Base-by-base conservation (phyloP, 495 filamentous ascomycete species). In the Penicillium ochrochloron region DNA sequence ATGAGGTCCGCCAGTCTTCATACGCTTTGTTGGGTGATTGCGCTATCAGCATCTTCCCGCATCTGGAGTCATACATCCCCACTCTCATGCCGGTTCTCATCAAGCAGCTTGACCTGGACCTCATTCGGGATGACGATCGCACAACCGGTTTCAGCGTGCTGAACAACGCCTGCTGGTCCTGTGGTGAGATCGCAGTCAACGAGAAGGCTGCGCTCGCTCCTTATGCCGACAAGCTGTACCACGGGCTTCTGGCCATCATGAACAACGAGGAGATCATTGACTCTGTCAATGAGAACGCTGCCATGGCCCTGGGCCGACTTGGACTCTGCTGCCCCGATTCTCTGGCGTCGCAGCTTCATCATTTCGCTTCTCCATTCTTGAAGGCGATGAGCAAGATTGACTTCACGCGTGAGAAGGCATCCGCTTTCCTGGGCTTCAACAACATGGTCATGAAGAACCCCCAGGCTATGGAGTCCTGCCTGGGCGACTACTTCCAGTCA, bases 151-250 rank as follows among this genome's bases (percentile, higher is more conserved):
- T 96, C 75, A 90, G 90, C 50, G 94, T 97, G 19, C 84, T 98
- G 61, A 99, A 98, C 83, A 99, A 99, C 72, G 94, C 95, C 33
- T 98, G 96, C 80, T 99, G 95, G 95, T 95, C 94, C 34, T 90
- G 88, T 25, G 95, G 95, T 19, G 95, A 99, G 78, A 96, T 99
- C 61, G 89, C 93, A 10, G 88, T 97, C 76, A 88, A 93, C 68
- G 87, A 95, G 76, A 87, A 92, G 69, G 86, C 92, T 67, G 84
- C 86, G 62, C 90, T 98, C 85, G 83, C 80, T 1, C 91, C 93
- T 0, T 96, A 90, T 67, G 85, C 91, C 23, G 88, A 92, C 12
- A 82, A 90, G 62, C 76, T 97, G 14, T 90, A 97, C 57, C 83
- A 87, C 34, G 88, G 90, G 19, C 85, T 94, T 23, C 79, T 89